A percentile compares a stretch with the other conserved stretches of the same genome.
Evolutionary conservation across 1,284 basidiomycete genomes (phyloP).

Genomic region (Trametes polyzona): DNA sequence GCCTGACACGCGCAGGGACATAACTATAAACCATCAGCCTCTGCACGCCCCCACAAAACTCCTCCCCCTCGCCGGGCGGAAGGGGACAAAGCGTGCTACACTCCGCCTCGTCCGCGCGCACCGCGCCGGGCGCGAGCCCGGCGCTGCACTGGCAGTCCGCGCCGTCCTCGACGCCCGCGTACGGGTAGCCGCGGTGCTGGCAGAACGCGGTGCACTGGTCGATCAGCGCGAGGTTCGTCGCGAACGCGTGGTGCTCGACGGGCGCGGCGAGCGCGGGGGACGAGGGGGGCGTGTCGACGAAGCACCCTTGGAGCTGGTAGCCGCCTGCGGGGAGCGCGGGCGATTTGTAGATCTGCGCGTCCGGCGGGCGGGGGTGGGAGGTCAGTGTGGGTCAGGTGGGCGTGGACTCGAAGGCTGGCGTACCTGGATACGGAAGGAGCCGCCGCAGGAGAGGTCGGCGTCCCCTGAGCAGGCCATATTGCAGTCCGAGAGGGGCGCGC

Average conservation of each 20-base stretch:
- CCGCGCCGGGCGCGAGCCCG: slow-evolving; percentile 8
- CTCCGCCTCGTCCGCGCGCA: background rate
- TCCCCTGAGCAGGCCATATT: slow-evolving; percentile 26
- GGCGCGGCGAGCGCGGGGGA: slow-evolving; percentile 13
- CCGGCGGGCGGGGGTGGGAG: background rate
- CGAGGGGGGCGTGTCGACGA: slow-evolving; percentile 17
- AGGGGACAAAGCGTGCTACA: slow-evolving; percentile 18
- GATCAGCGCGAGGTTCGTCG: slow-evolving; percentile 15
- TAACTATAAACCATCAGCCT: slow-evolving; percentile 18
- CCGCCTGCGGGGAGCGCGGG: slow-evolving; percentile 16
- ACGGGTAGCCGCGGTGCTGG: slow-evolving; percentile 13
- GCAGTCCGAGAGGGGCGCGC: slow-evolving; percentile 22
- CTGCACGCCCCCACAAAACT: slow-evolving; percentile 14
- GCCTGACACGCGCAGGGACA: too few relatives aligned
- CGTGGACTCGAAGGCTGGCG: background rate
- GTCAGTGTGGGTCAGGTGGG: background rate
- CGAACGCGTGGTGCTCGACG: slow-evolving; percentile 15
- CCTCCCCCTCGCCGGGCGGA: slow-evolving; percentile 2
- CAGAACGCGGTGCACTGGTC: slow-evolving; percentile 16
- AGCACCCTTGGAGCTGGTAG: slow-evolving; percentile 12
- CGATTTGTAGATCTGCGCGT: slow-evolving; percentile 20
- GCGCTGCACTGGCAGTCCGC: slow-evolving; percentile 20
- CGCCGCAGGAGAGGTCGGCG: slow-evolving; percentile 24
- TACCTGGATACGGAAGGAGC: slow-evolving; percentile 23
- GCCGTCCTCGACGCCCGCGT: slow-evolving; percentile 14